Conservation (phyloP, 2,329 filamentous ascomycete species). For the Metarhizium robertsii region DNA sequence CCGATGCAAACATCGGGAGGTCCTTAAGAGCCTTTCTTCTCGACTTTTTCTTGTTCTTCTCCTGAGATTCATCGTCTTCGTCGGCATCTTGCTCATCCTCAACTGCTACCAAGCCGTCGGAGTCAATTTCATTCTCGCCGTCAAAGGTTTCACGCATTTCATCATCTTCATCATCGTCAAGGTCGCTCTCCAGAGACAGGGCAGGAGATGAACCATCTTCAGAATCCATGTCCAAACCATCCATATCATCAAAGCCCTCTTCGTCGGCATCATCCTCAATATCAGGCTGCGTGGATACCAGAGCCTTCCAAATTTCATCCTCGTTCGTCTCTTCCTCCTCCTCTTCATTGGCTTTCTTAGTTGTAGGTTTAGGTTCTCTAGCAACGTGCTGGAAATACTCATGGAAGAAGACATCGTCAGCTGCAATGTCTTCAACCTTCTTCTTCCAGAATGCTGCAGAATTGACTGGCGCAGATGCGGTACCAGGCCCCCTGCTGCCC, state of each 20-base stretch:
- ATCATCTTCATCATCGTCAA: conserved; percentile 36
- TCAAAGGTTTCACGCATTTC: conserved; percentile 28
- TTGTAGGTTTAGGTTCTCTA: conserved; percentile 43
- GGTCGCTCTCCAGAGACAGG: conserved; percentile 32
- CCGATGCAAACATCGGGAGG: conserved; percentile 85
- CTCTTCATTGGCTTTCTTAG: conserved; percentile 46
- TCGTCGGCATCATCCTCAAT: conserved; percentile 40
- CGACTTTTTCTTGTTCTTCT: conserved; percentile 28
- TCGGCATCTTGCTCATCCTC: conserved; percentile 29
- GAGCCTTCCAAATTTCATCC: conserved; percentile 84
- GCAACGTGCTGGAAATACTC: conserved; percentile 79
- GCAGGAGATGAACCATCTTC: conserved; percentile 32
- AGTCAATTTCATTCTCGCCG: conserved; percentile 35
- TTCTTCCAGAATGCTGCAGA: conserved; percentile 85
- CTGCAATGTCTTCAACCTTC: conserved; percentile 77
- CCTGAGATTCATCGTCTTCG: conserved; percentile 57
- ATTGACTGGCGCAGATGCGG: conserved; percentile 51
- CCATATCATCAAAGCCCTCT: conserved; percentile 38
- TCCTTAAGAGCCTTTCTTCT: conserved; percentile 80
- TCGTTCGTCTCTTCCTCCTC: conserved; percentile 48
- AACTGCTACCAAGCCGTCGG: conserved; percentile 28
- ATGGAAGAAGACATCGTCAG: conserved; percentile 96
- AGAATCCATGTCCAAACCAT: conserved; percentile 39
- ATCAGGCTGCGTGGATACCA: conserved; percentile 73
- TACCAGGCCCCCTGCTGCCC: conserved; percentile 37